Evolutionary conservation across 495 filamentous ascomycete genomes (phyloP).

Genomic region (Trichoderma gamsii): DNA sequence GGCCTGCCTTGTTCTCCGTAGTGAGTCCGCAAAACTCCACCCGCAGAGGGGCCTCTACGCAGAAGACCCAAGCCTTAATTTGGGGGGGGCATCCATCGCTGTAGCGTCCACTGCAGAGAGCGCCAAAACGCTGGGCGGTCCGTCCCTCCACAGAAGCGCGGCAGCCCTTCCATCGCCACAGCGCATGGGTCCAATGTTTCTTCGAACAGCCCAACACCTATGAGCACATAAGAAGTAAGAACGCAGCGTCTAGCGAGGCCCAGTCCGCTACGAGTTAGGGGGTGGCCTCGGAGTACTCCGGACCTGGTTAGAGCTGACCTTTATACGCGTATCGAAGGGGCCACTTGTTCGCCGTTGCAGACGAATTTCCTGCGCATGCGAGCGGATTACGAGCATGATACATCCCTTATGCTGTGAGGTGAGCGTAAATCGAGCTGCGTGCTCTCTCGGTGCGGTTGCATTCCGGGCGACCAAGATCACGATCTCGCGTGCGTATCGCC

Average conservation of each 20-base stretch:
- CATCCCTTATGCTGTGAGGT: too few species aligned
- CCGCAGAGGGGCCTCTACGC: background rate
- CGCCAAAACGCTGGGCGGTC: background rate
- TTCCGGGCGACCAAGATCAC: background rate
- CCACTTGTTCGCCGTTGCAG: background rate
- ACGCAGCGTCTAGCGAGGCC: background rate
- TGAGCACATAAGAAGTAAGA: background rate
- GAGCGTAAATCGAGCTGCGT: background rate
- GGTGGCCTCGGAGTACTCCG: background rate
- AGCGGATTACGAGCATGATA: background rate
- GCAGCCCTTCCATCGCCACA: background rate
- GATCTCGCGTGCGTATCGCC: background rate
- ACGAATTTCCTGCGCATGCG: background rate
- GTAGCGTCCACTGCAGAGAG: background rate
- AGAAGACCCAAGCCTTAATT: constrained; percentile 4
- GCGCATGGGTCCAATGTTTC: background rate
- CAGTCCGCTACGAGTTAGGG: background rate
- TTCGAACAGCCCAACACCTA: background rate
- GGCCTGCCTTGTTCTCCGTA: background rate
- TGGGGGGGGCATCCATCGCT: background rate
- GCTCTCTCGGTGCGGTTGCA: background rate
- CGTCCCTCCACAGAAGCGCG: constrained; percentile 6
- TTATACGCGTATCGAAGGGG: background rate
- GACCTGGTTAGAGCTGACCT: background rate
- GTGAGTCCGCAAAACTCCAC: constrained; percentile 4